These are phyloP conservation scores for Trichophyton verrucosum DNA, from an alignment of 2,329 filamentous ascomycete genomes.

Conservation along the genomic window DNA sequence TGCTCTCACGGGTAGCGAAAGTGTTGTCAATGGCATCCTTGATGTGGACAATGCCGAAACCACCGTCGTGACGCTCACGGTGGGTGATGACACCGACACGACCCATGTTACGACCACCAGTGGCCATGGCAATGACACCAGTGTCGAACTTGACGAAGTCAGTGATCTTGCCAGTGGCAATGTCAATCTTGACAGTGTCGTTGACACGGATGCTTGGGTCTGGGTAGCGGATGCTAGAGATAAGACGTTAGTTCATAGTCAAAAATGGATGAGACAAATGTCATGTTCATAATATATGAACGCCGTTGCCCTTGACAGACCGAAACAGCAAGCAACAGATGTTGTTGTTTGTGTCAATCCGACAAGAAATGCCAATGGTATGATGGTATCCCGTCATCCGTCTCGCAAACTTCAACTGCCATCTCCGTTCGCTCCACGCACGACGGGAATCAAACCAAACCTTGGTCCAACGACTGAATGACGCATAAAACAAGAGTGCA, in stretches of 20 bases:
- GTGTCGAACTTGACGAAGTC: slow-evolving; percentile 99
- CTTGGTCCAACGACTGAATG: slow-evolving; percentile 99
- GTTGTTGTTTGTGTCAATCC: slow-evolving; percentile 1
- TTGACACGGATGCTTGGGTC: slow-evolving; percentile 99
- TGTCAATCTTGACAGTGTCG: slow-evolving; percentile 99
- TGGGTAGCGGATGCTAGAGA: slow-evolving; percentile 88
- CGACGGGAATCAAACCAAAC: slow-evolving; percentile 58
- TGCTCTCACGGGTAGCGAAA: slow-evolving; percentile 97
- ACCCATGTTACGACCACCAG: slow-evolving; percentile 99
- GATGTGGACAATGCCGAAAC: slow-evolving; percentile 99
- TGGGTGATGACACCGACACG: slow-evolving; percentile 99
- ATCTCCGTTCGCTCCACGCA: slow-evolving; percentile 1
- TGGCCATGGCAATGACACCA: slow-evolving; percentile 94
- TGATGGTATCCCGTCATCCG: slow-evolving; percentile 1
- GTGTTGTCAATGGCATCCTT: slow-evolving; percentile 99
- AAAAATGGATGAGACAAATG: slow-evolving; percentile 10
- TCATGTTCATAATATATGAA: slow-evolving; percentile 4
- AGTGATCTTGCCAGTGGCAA: slow-evolving; percentile 90
- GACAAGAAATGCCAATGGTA: slow-evolving; percentile 13
- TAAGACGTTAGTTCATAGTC: slow-evolving; percentile 23
- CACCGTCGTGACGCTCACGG: slow-evolving; percentile 99
- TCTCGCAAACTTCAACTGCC: neutral
- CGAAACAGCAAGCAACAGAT: slow-evolving; percentile 17
- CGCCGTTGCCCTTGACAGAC: neutral
- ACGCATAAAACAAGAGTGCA: slow-evolving; percentile 47